Percentiles rank a stretch among this genome's conserved stretches.
These are phyloP conservation scores for Martiniozyma asiatica DNA, from an alignment of 1,139 yeast species.

Conservation along the genomic window DNA sequence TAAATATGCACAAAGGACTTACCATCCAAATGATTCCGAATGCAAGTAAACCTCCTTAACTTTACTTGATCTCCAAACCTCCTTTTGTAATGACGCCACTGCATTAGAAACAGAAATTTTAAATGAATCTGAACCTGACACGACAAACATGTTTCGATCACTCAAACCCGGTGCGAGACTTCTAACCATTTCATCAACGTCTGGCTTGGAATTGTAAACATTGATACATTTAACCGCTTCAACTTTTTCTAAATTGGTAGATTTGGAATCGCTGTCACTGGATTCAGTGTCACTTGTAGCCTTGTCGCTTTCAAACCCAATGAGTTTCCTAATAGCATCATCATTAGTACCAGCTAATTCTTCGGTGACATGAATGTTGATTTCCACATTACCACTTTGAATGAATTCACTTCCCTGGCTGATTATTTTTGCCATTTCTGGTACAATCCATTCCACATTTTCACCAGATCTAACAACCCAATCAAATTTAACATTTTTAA, in stretches of 20 bases:
- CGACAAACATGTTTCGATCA: conserved; percentile 33
- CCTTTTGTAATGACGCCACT: conserved; percentile 29
- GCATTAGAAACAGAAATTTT: conserved; percentile 32
- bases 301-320: background rate
- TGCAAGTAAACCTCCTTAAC: conserved; percentile 43
- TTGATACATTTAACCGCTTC: background rate
- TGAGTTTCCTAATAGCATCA: conserved; percentile 1
- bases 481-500: conserved; percentile 27
- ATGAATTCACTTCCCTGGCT: conserved; percentile 4
- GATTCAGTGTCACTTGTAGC: conserved; percentile 13
- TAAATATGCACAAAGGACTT: too few relatives aligned
- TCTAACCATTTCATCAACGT: conserved; percentile 7
- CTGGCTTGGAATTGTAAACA: conserved; percentile 26
- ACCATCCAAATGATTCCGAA: conserved; percentile 53
- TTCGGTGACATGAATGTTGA: conserved; percentile 14
- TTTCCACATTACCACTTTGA: conserved; percentile 4
- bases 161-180: conserved; percentile 19
- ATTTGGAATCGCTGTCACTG: conserved; percentile 4
- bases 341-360: conserved; percentile 2
- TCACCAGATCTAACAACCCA: conserved; percentile 35
- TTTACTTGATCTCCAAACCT: conserved; percentile 14
- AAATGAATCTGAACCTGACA: conserved; percentile 40
- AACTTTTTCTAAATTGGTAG: background rate
- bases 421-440: conserved; percentile 25
- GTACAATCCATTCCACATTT: conserved; percentile 33